Base-by-base conservation (phyloP, 257 asterid genomes). In the Perilla frutescens region DNA sequence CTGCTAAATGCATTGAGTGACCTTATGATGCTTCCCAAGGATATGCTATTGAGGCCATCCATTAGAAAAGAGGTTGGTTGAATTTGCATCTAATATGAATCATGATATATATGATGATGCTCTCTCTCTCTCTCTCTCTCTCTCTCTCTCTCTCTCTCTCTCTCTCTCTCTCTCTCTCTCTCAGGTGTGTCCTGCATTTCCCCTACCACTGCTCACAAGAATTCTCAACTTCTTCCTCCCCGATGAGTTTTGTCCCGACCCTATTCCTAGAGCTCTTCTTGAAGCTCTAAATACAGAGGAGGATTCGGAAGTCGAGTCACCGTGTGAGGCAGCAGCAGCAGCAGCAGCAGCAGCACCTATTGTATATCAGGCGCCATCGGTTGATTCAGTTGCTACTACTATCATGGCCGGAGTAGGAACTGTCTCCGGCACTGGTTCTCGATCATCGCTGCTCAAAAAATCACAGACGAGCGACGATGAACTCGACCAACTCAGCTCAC, bases 1-100 rank as follows among this genome's bases (percentile, higher is more conserved):
- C 96, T 90, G 67, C 91, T 92, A 63, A 88, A 87, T 72, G 90
- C 92, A 40, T 75, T 92, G 83, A 90, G 98, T 82, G 96, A 92
- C 76, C 96, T 92, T 8, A 87, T 92, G 96, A 92, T 92, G 98
- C 96, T 92, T 65, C 98, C 98, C 7, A 92, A 92, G 84, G 98
- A 92, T 78, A 79, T 90, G 96, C 84, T 90, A 44, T 68, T 87
- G 68, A 84, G 87, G 64, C 87, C 70, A 36, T 81, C 91, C n/a
- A 66, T 84, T 70, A 80, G 98, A 81, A 88, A 87, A 84, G 96
- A 92, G 96, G 96, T 89, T 54, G 7, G 36, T 34, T 60, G 26
- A 20, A 20, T 20, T 20, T 20, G 26, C 26, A 20, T 20, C 26
- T 20, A 20, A 20, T 20, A 20, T 20, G 26, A 20, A 20, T 20